A percentile compares a stretch with the other conserved stretches of the same genome.
phyloP scores from a whole-genome alignment of 2,329 filamentous ascomycete genomes.

The Thielaviopsis euricoi region DNA sequence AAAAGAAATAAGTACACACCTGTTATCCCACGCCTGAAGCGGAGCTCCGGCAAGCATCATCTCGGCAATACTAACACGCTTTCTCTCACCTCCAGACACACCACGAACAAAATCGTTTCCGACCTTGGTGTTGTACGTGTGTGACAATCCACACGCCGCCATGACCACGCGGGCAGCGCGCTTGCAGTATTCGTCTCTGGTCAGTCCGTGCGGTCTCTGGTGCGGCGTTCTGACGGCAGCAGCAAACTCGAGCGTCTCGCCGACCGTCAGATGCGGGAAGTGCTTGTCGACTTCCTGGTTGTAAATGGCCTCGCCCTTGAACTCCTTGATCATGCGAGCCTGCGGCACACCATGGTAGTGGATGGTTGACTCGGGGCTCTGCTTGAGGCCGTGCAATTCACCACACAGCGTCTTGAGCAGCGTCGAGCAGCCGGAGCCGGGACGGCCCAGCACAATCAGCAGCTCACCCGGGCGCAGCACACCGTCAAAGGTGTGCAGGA shows the following conservation, averaged over 20 bases:
- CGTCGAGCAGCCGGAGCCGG: conserved; percentile 47
- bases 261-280: conserved; percentile 62
- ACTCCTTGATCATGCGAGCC: conserved; percentile 38
- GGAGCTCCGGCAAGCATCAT: conserved; percentile 49
- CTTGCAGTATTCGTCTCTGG: conserved; percentile 39
- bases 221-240: conserved; percentile 51
- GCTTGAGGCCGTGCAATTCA: conserved; percentile 39
- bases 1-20: conserved; percentile 15
- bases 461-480: conserved; percentile 48
- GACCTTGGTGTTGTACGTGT: conserved; percentile 57
- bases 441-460: conserved; percentile 50
- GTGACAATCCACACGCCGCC: conserved; percentile 54
- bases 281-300: conserved; percentile 63
- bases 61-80: conserved; percentile 70
- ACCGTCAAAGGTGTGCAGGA: conserved; percentile 48
- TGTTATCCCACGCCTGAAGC: conserved; percentile 52
- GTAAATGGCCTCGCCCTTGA: conserved; percentile 52
- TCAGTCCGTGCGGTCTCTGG: conserved; percentile 45
- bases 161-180: conserved; percentile 52
- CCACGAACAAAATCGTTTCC: conserved; percentile 61
- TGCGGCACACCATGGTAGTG: conserved; percentile 47
- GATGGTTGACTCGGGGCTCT: conserved; percentile 33
- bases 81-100: conserved; percentile 54
- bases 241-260: conserved; percentile 58
- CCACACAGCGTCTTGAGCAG: conserved; percentile 45